Percentiles rank a stretch among this genome's conserved stretches.
Evolutionary conservation across 768 basidiomycete species (phyloP).

Genomic region (Lentinula sp.): DNA sequence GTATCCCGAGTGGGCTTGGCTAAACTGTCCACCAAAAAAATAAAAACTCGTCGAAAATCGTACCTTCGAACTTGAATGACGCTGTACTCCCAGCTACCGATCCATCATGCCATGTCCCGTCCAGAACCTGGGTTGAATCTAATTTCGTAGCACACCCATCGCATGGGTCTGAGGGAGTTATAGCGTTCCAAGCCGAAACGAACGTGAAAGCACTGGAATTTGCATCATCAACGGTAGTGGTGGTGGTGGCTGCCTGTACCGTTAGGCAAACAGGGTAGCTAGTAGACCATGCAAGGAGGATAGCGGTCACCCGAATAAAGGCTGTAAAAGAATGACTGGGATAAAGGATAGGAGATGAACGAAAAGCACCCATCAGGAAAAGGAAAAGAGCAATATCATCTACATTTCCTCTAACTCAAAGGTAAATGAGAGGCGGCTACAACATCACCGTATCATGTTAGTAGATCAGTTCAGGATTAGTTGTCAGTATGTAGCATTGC

Average conservation of each 20-base stretch:
- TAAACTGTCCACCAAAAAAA: too few species aligned
- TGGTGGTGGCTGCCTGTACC: conserved; percentile 6
- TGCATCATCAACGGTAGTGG: conserved; percentile 43
- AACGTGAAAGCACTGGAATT: conserved; percentile 46
- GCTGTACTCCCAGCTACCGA: background rate
- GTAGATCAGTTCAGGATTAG: too few species aligned
- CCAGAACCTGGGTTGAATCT: conserved; percentile 53
- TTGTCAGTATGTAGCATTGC: too few species aligned
- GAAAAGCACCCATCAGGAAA: too few species aligned
- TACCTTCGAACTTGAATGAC: background rate
- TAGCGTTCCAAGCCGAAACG: conserved; percentile 9
- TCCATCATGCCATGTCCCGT: background rate
- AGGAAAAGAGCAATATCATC: too few species aligned
- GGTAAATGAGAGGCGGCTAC: too few species aligned
- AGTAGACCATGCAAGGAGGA: conserved; percentile 29
- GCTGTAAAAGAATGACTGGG: background rate
- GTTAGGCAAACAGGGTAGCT: background rate
- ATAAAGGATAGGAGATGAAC: too few species aligned
- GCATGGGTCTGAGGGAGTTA: background rate
- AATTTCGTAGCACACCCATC: conserved; percentile 45
- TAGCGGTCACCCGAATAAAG: background rate
- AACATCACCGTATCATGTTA: too few species aligned
- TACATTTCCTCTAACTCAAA: too few species aligned
- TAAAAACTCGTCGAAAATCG: background rate
- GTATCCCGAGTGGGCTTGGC: background rate